Conservation (phyloP, 495 filamentous ascomycete genomes). For the Neurospora sp. region DNA sequence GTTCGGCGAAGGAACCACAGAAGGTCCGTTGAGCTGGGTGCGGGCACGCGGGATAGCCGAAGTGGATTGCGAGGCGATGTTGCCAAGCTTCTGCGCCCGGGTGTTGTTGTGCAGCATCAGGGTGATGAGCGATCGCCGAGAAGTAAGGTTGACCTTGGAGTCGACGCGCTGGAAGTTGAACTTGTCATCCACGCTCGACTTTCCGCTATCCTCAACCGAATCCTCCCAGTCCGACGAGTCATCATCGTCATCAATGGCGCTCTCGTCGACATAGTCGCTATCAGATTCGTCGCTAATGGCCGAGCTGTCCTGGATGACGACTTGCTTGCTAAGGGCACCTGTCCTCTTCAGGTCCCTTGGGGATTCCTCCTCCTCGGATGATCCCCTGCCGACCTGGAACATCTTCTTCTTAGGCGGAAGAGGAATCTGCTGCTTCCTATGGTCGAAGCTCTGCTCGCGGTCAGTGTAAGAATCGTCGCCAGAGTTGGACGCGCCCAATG, state of each 20-base stretch:
- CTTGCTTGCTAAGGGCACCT: constrained; percentile 74
- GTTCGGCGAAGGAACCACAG: constrained; percentile 61
- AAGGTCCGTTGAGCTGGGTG: constrained; percentile 60
- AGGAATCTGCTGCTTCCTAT: constrained; percentile 38
- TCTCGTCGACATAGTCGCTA: constrained; percentile 61
- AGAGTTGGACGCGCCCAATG: constrained; percentile 42
- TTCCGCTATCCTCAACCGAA: constrained; percentile 76
- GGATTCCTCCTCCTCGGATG: constrained; percentile 76
- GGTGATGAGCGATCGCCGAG: constrained; percentile 80
- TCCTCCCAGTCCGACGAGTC: constrained; percentile 88
- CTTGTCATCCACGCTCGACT: constrained; percentile 69
- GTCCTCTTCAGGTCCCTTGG: constrained; percentile 65
- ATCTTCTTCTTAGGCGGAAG: constrained; percentile 52
- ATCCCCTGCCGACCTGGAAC: constrained; percentile 66
- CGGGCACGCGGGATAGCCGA: constrained; percentile 68
- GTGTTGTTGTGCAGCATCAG: constrained; percentile 66
- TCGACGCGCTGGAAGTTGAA: constrained; percentile 82
- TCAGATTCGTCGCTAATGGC: constrained; percentile 64
- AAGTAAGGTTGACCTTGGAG: constrained; percentile 74
- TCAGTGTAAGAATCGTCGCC: constrained; percentile 36
- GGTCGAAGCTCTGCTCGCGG: constrained; percentile 33
- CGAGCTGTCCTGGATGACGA: constrained; percentile 50
- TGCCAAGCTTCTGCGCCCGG: constrained; percentile 54
- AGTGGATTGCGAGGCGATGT: constrained; percentile 65
- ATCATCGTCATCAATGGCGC: constrained; percentile 81